These are phyloP conservation scores for Mortierella sp. DNA, from an alignment of 371 early-diverging fungal genomes.

Conservation along the genomic window DNA sequence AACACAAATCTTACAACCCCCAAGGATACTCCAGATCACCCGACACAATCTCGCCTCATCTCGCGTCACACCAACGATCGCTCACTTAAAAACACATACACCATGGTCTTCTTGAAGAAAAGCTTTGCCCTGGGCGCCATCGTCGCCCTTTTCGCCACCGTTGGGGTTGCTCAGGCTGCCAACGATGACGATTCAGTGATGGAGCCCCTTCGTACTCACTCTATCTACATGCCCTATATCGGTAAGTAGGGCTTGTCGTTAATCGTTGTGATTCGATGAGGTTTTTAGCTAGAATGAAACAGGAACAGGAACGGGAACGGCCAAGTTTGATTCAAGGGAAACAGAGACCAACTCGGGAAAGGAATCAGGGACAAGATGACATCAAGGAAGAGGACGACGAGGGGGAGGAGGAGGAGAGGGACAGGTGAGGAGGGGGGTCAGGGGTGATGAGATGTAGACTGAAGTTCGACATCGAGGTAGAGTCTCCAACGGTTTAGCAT, in stretches of 20 bases:
- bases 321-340: not conserved
- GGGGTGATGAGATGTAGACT: not conserved
- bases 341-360: not conserved
- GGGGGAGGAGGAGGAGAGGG: not conserved
- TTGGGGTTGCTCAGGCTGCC: not conserved
- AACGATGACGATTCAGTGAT: constrained; percentile 29
- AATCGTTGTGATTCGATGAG: not conserved
- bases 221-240: constrained; percentile 80
- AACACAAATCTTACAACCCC: not conserved
- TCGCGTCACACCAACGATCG: constrained; percentile 7
- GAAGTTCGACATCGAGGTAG: not conserved
- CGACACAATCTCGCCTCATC: not conserved
- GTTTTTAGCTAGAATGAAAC: not conserved
- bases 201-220: constrained; percentile 72
- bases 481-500: not conserved
- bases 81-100: not conserved
- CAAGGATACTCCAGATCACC: not conserved
- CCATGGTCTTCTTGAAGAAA: constrained; percentile 31
- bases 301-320: too few species aligned
- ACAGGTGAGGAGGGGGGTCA: not conserved
- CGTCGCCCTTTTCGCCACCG: constrained; percentile 28
- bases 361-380: not conserved
- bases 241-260: constrained; percentile 59
- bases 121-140: constrained; percentile 18
- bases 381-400: not conserved